These are phyloP conservation scores for Talaromyces ruber DNA, from an alignment of 495 filamentous ascomycete genomes.

Conservation along the genomic window DNA sequence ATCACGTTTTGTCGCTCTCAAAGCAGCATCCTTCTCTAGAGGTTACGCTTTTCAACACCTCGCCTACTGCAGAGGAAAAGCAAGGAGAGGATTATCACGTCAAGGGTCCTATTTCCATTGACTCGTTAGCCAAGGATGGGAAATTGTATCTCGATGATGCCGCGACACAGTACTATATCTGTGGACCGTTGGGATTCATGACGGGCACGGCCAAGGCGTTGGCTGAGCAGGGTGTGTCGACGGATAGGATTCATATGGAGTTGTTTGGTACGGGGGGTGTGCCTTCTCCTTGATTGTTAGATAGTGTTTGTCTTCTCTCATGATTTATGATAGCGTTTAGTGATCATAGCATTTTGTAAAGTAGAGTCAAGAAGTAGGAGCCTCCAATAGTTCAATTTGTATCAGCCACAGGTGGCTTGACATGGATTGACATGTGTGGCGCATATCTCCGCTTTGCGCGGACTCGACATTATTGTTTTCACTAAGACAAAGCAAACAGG, in stretches of 20 bases:
- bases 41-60: constrained; percentile 28
- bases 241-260: constrained; percentile 54
- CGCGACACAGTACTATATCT: constrained; percentile 57
- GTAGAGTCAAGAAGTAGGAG: too few relatives aligned
- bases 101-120: neutral
- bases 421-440: neutral
- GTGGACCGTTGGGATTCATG: constrained; percentile 64
- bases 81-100: constrained; percentile 4
- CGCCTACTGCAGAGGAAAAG: constrained; percentile 2
- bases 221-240: constrained; percentile 39
- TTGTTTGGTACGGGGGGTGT: constrained; percentile 54
- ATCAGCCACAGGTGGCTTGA: neutral
- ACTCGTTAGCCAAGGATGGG: neutral
- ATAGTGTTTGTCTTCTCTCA: neutral
- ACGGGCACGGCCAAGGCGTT: constrained; percentile 39
- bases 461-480: neutral
- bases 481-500: neutral
- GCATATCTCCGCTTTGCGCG: neutral
- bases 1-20: constrained; percentile 40
- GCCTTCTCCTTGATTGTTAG: neutral
- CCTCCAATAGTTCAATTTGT: too few relatives aligned
- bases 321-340: neutral
- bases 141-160: constrained; percentile 21
- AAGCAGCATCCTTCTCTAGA: constrained; percentile 28
- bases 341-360: too few relatives aligned